These are phyloP conservation scores for Schrenkiella parvula DNA, from an alignment of 345 rosid species.

Conservation along the genomic window DNA sequence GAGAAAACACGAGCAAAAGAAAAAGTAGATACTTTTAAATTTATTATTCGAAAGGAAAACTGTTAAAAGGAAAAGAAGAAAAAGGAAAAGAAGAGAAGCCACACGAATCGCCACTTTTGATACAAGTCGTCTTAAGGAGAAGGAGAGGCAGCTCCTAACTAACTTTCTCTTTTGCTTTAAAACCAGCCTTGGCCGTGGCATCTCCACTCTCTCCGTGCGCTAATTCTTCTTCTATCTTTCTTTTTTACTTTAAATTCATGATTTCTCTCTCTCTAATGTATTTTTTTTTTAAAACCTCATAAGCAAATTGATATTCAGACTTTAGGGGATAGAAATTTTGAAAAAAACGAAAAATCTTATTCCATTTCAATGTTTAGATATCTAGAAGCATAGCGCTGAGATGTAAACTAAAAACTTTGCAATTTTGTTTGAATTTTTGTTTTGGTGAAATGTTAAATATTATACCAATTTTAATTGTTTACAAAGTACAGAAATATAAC, in stretches of 20 bases:
- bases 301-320: no score
- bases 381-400: background rate
- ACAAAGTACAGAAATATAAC: no score
- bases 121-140: no score
- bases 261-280: background rate
- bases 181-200: conserved; percentile 9
- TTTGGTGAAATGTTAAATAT: no score
- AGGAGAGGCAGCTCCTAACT: conserved; percentile 22
- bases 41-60: conserved; percentile 27
- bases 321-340: no score
- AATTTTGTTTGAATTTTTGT: no score
- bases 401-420: background rate
- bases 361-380: background rate
- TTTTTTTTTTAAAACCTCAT: background rate
- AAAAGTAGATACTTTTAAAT: conserved; percentile 12
- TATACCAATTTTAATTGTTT: no score
- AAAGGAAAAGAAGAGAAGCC: conserved; percentile 9
- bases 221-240: background rate
- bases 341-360: background rate
- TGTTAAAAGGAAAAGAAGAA: conserved; percentile 13
- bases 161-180: conserved; percentile 29
- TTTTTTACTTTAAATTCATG: background rate
- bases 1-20: conserved; percentile 24
- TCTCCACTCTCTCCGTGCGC: conserved; percentile 28
- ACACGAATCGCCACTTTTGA: conserved; percentile 29